Evolutionary conservation across 345 rosid genomes (phyloP).

Genomic region (Aurinia saxatilis): DNA sequence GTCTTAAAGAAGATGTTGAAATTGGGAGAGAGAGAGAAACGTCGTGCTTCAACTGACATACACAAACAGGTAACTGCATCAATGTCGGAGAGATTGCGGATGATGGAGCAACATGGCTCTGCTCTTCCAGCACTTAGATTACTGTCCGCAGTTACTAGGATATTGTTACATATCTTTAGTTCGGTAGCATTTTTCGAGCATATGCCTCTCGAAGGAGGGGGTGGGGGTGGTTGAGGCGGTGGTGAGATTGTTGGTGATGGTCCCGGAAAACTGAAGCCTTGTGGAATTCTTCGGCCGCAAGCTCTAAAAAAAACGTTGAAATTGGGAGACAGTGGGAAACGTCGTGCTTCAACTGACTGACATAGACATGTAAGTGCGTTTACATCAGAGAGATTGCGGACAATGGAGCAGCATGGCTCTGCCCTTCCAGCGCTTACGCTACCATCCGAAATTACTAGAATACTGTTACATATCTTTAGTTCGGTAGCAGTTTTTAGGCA

Average conservation of each 20-base stretch:
- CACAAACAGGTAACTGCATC: background rate
- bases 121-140: background rate
- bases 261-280: background rate
- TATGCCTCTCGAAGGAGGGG: background rate
- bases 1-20: background rate
- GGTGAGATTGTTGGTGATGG: background rate
- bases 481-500: background rate
- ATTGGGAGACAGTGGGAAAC: background rate
- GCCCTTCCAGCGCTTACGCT: background rate
- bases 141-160: background rate
- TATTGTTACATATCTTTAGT: background rate
- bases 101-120: background rate
- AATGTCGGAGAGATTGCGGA: background rate
- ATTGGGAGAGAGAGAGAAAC: background rate
- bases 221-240: background rate
- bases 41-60: background rate
- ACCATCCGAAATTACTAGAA: background rate
- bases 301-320: background rate
- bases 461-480: background rate
- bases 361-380: slow-evolving; percentile 8
- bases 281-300: slow-evolving; percentile 3
- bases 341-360: background rate
- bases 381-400: slow-evolving; percentile 1
- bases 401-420: slow-evolving; percentile 4
- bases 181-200: no score